Evolutionary conservation across 345 rosid genomes (phyloP).

Genomic region (Salix suchowensis): DNA sequence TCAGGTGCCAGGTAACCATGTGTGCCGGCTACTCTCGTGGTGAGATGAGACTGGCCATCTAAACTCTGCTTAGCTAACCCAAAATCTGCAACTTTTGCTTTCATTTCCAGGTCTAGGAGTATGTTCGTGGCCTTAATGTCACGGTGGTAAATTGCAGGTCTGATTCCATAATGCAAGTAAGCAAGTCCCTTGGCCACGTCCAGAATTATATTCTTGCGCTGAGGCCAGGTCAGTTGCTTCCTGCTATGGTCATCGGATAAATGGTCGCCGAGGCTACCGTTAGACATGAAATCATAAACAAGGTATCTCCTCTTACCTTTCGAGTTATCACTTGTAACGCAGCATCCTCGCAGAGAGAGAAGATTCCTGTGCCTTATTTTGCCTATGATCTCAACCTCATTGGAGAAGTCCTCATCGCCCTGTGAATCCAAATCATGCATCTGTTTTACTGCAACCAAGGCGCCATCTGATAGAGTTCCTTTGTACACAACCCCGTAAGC

Average conservation of each 20-base stretch:
- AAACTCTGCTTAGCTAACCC: constrained; percentile 52
- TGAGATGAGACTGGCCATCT: constrained; percentile 56
- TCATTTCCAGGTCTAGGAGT: constrained; percentile 44
- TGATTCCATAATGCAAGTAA: constrained; percentile 54
- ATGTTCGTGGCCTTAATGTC: constrained; percentile 61
- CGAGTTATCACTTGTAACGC: constrained; percentile 43
- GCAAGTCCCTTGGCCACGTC: constrained; percentile 57
- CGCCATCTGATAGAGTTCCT: constrained; percentile 46
- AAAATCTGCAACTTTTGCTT: constrained; percentile 50
- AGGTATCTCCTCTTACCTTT: constrained; percentile 45
- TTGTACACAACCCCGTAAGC: constrained; percentile 45
- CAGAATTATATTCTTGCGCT: constrained; percentile 47
- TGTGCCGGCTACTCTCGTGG: constrained; percentile 62
- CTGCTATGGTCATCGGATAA: constrained; percentile 14
- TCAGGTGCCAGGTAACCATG: constrained; percentile 59
- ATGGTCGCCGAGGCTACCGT: constrained; percentile 48
- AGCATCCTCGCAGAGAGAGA: constrained; percentile 59
- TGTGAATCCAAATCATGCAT: constrained; percentile 39
- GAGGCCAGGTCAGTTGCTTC: constrained; percentile 45
- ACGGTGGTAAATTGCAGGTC: constrained; percentile 58
- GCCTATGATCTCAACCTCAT: constrained; percentile 66
- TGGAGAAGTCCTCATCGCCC: constrained; percentile 52
- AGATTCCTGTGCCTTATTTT: constrained; percentile 59
- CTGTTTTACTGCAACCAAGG: constrained; percentile 50
- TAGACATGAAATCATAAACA: constrained; percentile 57